Evolutionary conservation across 2,329 filamentous ascomycete species (phyloP).

Genomic region (Penicillium sp.): DNA sequence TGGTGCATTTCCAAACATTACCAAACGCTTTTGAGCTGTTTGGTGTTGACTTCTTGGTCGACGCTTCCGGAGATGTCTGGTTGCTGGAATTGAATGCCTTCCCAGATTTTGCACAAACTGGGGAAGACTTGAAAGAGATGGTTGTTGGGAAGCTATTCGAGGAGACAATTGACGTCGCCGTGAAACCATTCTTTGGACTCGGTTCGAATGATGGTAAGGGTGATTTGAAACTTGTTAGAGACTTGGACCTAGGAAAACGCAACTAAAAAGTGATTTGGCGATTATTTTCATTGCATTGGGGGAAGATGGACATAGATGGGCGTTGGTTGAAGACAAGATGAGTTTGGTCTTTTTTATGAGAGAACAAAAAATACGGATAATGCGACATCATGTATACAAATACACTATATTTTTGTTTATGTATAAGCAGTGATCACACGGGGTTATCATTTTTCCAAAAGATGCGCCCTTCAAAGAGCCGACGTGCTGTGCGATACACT

Average conservation of each 20-base stretch:
- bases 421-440: background rate
- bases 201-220: conserved; percentile 27
- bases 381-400: too few species aligned
- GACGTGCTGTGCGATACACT: conserved; percentile 54
- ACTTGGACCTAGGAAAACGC: conserved; percentile 46
- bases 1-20: conserved; percentile 87
- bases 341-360: background rate
- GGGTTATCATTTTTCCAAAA: conserved; percentile 40
- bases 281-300: background rate
- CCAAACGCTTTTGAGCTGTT: conserved; percentile 90
- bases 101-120: conserved; percentile 93
- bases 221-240: conserved; percentile 43
- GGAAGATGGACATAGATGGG: background rate
- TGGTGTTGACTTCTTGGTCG: conserved; percentile 88
- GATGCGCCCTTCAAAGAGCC: conserved; percentile 53
- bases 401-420: too few species aligned
- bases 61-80: conserved; percentile 67
- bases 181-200: conserved; percentile 69
- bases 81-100: conserved; percentile 94
- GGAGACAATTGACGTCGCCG: conserved; percentile 69
- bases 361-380: background rate
- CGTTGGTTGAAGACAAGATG: background rate
- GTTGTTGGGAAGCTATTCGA: conserved; percentile 79
- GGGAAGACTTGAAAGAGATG: conserved; percentile 66
- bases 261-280: background rate